Evolutionary conservation across 2,329 filamentous ascomycete species (phyloP), one percentile per base, ranked within the genome.

Genomic region (Fusarium sp.): DNA sequence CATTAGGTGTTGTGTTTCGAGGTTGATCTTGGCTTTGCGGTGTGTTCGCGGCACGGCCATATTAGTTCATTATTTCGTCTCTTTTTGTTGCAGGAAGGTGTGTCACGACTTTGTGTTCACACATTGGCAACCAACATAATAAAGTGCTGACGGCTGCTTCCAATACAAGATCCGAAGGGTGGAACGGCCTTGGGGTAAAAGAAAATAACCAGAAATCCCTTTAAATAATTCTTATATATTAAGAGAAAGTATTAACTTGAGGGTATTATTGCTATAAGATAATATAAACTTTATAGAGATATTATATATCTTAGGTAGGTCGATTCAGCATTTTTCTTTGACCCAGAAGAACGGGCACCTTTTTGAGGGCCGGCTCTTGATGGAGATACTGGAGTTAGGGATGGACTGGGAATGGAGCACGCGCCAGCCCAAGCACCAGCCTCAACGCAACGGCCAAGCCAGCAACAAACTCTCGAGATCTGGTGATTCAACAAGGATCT

Each of bases 101-200:
- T 55, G 16, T 12, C 20, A 8, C 5, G 20, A 37, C 6, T 8
- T 24, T 21, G 33, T 4, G 39, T 33, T 18, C n/a, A 29, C 28
- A 24, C 18, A 12, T 29, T 35, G 28, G 38, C 15, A 53, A 21
- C 53, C 49, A 21, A 35, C n/a, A 52, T 63, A 69, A 57, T 50
- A 70, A 60, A 52, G 67, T 69, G 66, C 67, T 68, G 57, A 59
- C 57, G 23, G 44, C 39, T 69, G 55, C 57, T 63, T 29, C 49
- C 59, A 28, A 29, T 54, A 23, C 15, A 44, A 37, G 16, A 23
- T 57, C 21, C 26, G 42, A 42, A 26, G 49, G 59, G 38, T 43
- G 49, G 35, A 35, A 47, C n/a, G n/a, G n/a, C n/a, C n/a, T n/a
- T n/a, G n/a, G n/a, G n/a, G n/a, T n/a, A n/a, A n/a, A n/a, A n/a